Conservation (phyloP, 1,284 basidiomycete genomes). For the Boletellus sp. region DNA sequence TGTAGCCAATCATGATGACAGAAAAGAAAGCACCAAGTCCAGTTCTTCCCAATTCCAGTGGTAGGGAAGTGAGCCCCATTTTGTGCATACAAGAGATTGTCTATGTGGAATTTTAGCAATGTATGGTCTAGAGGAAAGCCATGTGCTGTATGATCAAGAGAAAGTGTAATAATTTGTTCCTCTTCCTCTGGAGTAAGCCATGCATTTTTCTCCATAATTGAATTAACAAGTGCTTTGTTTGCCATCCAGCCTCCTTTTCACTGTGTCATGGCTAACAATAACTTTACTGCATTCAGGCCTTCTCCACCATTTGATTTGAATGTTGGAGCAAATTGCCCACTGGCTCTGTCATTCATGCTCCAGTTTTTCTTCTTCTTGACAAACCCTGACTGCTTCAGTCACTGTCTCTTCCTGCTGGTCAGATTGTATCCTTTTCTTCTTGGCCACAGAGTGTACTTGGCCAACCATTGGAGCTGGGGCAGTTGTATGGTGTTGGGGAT, state of each 20-base stretch:
- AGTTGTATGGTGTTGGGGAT: no score
- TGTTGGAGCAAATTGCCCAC: not conserved
- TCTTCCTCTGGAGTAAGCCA: conserved; percentile 2
- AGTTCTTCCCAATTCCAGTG: not conserved
- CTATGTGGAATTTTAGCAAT: not conserved
- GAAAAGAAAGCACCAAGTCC: not conserved
- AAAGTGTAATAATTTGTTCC: not conserved
- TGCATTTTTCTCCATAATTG: not conserved
- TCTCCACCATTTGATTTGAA: not conserved
- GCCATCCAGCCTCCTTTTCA: not conserved
- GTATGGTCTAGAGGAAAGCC: not conserved
- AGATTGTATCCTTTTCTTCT: no score
- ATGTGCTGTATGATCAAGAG: not conserved
- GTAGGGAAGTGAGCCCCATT: not conserved
- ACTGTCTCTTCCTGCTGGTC: no score
- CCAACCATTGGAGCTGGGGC: no score
- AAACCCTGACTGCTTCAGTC: not conserved
- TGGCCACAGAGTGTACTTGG: no score
- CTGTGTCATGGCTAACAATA: not conserved
- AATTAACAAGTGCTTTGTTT: not conserved
- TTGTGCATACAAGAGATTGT: not conserved
- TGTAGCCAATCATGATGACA: not conserved
- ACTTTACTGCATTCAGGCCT: not conserved
- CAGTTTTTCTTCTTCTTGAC: not conserved
- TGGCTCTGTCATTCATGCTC: not conserved